Conservation (phyloP, 1,284 basidiomycete genomes). For the Ustilago crameri region DNA sequence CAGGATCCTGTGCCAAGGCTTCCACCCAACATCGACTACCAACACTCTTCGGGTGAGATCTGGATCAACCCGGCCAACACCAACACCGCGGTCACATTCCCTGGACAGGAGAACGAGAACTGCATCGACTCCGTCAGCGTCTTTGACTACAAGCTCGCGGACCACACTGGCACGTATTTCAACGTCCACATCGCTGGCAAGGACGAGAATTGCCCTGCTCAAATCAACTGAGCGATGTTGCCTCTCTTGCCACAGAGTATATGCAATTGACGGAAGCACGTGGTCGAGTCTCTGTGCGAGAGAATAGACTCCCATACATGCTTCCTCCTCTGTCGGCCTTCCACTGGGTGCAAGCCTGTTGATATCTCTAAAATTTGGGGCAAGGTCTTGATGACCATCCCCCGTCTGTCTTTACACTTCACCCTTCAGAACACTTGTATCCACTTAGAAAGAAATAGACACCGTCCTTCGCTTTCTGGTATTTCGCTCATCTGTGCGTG, state of each 20-base stretch:
- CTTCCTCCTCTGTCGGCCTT: conserved; percentile 18
- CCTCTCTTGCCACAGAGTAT: not conserved
- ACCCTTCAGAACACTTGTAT: not conserved
- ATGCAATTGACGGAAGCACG: not conserved
- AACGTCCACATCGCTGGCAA: conserved; percentile 56
- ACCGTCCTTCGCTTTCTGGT: too few species aligned
- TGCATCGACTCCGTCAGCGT: conserved; percentile 47
- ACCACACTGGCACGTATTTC: conserved; percentile 62
- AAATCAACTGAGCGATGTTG: conserved; percentile 9
- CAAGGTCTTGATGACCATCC: not conserved
- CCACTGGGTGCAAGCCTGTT: not conserved
- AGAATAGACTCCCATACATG: not conserved
- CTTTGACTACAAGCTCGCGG: conserved; percentile 34
- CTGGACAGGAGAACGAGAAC: conserved; percentile 64
- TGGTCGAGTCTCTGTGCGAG: not conserved
- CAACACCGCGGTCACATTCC: conserved; percentile 47
- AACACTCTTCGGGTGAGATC: conserved; percentile 52
- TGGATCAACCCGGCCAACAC: conserved; percentile 57
- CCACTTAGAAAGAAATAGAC: not conserved
- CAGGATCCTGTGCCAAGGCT: conserved; percentile 54
- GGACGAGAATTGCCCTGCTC: conserved; percentile 48
- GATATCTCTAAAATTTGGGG: not conserved
- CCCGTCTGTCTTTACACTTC: conserved; percentile 1
- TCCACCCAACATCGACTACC: conserved; percentile 50
- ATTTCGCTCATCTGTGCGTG: too few species aligned